A percentile compares a stretch with the other conserved stretches of the same genome.
phyloP scores from a whole-genome alignment of 768 basidiomycete species.

The Lentinus brumalis region DNA sequence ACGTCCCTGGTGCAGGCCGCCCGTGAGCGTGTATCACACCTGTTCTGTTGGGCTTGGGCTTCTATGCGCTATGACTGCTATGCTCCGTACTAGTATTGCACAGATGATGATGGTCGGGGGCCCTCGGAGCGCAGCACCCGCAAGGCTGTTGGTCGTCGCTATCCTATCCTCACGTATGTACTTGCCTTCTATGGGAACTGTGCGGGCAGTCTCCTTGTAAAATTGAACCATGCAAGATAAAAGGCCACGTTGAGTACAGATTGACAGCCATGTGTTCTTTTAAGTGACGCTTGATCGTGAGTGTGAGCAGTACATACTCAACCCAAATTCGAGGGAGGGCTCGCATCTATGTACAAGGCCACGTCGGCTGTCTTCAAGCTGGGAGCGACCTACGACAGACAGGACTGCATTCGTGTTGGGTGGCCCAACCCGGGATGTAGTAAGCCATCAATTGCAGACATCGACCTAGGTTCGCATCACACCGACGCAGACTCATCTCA shows the following conservation, averaged over 20 bases:
- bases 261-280: not conserved
- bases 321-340: too few species aligned
- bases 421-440: too few species aligned
- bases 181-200: constrained; percentile 15
- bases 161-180: constrained; percentile 20
- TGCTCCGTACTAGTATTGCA: constrained; percentile 18
- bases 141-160: constrained; percentile 15
- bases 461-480: not conserved
- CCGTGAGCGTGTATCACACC: constrained; percentile 19
- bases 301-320: too few species aligned
- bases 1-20: constrained; percentile 79
- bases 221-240: constrained; percentile 18
- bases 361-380: too few species aligned
- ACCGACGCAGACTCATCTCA: too few species aligned
- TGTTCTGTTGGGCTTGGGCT: constrained; percentile 10
- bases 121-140: constrained; percentile 15
- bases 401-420: too few species aligned
- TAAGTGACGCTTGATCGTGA: too few species aligned
- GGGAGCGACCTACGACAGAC: too few species aligned
- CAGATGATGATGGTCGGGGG: constrained; percentile 10
- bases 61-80: constrained; percentile 21
- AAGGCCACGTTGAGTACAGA: not conserved
- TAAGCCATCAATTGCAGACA: not conserved
- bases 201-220: constrained; percentile 17
- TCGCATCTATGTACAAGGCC: too few species aligned